These are phyloP conservation scores for Schizosaccharomyces cryophilus DNA, from an alignment of 805 yeast genomes.

Conservation along the genomic window DNA sequence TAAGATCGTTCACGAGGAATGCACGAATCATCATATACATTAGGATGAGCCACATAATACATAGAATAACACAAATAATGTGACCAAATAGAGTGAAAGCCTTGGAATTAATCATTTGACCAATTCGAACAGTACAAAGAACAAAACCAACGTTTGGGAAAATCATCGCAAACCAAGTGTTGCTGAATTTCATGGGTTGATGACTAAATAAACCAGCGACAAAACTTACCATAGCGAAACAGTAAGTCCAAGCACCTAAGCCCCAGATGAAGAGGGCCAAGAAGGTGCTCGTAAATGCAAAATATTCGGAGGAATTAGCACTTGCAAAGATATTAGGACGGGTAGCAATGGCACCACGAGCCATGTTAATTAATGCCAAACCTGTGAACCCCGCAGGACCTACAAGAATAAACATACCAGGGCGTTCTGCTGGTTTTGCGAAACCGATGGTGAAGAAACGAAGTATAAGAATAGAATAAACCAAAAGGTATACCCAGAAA, in stretches of 20 bases:
- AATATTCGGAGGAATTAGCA: not conserved
- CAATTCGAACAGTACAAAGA: not conserved
- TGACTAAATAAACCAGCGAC: not conserved
- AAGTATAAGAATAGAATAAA: not conserved
- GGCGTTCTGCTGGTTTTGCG: not conserved
- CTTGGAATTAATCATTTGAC: not conserved
- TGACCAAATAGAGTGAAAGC: not conserved
- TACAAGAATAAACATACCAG: not conserved
- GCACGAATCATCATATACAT: not conserved
- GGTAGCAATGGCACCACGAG: not conserved
- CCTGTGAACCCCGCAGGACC: conserved; percentile 2
- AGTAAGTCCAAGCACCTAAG: not conserved
- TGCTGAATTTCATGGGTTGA: not conserved
- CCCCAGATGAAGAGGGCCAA: not conserved
- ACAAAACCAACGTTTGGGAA: conserved; percentile 1
- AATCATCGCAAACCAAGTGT: not conserved
- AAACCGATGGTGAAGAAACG: not conserved
- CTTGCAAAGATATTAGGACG: not conserved
- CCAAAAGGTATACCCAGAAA: not conserved
- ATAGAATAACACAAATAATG: not conserved
- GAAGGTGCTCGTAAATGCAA: not conserved
- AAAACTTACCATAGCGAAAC: not conserved
- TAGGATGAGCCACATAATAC: not conserved
- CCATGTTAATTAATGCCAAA: not conserved
- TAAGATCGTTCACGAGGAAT: not conserved